A percentile compares a stretch with the other conserved stretches of the same genome.
Evolutionary conservation across 805 yeast species (phyloP).

Genomic region (Lachancea sp.): DNA sequence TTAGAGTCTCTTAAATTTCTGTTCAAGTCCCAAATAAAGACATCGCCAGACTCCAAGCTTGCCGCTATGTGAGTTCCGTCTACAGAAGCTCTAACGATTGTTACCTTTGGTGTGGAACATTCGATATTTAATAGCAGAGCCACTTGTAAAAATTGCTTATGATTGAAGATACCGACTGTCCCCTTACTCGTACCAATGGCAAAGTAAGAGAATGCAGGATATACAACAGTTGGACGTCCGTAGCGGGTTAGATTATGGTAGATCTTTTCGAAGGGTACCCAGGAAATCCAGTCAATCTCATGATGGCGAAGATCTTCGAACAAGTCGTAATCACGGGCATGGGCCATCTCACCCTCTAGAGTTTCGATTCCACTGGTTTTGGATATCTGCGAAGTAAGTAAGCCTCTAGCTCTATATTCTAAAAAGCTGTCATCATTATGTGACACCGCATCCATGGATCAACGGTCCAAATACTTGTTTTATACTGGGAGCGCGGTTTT

Average conservation of each 20-base stretch:
- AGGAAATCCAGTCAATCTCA: constrained; percentile 6
- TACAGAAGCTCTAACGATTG: constrained; percentile 51
- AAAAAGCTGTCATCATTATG: constrained; percentile 3
- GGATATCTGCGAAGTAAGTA: not conserved
- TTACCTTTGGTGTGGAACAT: constrained; percentile 40
- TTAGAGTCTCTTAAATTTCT: constrained; percentile 6
- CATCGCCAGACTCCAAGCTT: constrained; percentile 60
- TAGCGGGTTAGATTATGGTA: constrained; percentile 30
- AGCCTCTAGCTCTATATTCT: constrained; percentile 1
- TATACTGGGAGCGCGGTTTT: no score
- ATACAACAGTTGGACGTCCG: constrained; percentile 48
- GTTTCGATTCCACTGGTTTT: not conserved
- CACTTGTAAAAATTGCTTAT: constrained; percentile 50
- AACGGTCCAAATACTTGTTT: no score
- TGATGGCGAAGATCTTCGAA: constrained; percentile 2
- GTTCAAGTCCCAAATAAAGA: constrained; percentile 61
- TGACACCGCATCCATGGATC: not conserved
- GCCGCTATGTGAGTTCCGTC: constrained; percentile 68
- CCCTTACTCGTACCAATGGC: constrained; percentile 72
- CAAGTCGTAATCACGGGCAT: not conserved
- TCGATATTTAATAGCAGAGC: constrained; percentile 26
- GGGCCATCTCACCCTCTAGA: not conserved
- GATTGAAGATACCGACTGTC: constrained; percentile 57
- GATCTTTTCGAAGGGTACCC: constrained; percentile 22
- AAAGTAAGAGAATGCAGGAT: constrained; percentile 40